Evolutionary conservation across 768 basidiomycete species (phyloP), one percentile per base, ranked within the genome.

Genomic region (Tremella fuciformis): DNA sequence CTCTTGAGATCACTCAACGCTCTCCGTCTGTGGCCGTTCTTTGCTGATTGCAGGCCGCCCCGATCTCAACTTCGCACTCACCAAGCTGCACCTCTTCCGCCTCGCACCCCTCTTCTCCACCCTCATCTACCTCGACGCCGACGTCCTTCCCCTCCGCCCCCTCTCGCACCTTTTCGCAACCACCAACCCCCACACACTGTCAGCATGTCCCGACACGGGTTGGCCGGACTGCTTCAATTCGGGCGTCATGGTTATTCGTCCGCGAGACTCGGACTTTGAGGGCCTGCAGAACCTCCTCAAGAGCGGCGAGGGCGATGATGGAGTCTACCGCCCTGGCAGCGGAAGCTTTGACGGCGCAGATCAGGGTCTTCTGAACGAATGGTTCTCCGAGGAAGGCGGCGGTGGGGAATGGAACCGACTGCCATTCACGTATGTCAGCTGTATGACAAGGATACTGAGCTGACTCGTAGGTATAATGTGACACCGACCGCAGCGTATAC

Each of bases 161-260:
- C 80, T 99, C 55, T 88, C 90, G 37, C 92, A 94, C 78, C 85
- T 99, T n/a, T 97, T 99, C 78, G 81, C 82, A 34, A 83, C 87
- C 3, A 75, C 74, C 41, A 81, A 87, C 74, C 65, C 73, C 6
- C 64, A 72, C 50, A 86, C 89, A 62, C 92, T 99, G 73, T 87
- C 92, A 41, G 96, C 96, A 8, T 88, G 86, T 8, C 92, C 96
- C 11, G 96, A 99, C 77, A 89, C 92, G 29, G 96, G 96, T 66
- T 99, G 96, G 96, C 96, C 96, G 40, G 96, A 99, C 78, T 93
- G 96, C 61, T 99, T 99, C 81, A 99, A 99, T 77, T 94, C 93
- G 21, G 96, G 96, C 39, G 86, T 98, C 47, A 83, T 99, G 78
- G 91, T 98, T 51, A 78, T 91, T 37, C 53, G 72, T 48, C 69